These are phyloP conservation scores for Protomyces pachydermus DNA, from an alignment of 1,139 yeast genomes.

Conservation along the genomic window DNA sequence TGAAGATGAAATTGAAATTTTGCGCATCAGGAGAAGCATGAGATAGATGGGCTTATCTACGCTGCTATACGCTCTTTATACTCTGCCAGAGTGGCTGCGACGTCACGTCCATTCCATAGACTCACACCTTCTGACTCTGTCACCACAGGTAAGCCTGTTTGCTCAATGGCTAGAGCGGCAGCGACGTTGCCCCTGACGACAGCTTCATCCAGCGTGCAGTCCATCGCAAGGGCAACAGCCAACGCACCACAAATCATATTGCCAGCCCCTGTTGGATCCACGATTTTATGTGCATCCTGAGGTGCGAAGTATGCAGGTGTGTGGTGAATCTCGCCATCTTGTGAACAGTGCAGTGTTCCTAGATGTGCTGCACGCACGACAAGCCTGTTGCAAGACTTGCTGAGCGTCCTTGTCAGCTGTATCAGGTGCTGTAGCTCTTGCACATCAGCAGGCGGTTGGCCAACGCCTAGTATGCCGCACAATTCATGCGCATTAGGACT, in stretches of 20 bases:
- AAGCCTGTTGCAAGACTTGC: background rate
- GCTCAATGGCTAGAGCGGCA: conserved; percentile 25
- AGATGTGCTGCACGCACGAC: background rate
- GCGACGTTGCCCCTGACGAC: conserved; percentile 16
- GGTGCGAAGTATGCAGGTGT: background rate
- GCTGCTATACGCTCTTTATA: background rate
- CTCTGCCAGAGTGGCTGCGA: background rate
- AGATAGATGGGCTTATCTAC: background rate
- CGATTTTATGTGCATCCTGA: conserved; percentile 36
- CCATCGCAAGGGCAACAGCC: conserved; percentile 49
- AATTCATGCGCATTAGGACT: conserved; percentile 87
- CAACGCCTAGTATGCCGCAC: conserved; percentile 49
- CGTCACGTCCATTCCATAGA: conserved; percentile 23
- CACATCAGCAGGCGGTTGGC: background rate
- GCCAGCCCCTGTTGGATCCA: conserved; percentile 95
- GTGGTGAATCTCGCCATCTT: background rate
- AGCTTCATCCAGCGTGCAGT: conserved; percentile 4
- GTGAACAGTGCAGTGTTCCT: background rate
- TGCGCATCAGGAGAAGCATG: background rate
- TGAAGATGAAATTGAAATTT: background rate
- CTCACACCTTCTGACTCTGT: background rate
- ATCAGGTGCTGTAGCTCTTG: background rate
- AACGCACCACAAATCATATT: conserved; percentile 83
- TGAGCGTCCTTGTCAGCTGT: background rate
- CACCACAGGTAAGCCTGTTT: conserved; percentile 22